Conservation (phyloP, 2,329 filamentous ascomycete species). For the Fusarium tanahbumbuense region DNA sequence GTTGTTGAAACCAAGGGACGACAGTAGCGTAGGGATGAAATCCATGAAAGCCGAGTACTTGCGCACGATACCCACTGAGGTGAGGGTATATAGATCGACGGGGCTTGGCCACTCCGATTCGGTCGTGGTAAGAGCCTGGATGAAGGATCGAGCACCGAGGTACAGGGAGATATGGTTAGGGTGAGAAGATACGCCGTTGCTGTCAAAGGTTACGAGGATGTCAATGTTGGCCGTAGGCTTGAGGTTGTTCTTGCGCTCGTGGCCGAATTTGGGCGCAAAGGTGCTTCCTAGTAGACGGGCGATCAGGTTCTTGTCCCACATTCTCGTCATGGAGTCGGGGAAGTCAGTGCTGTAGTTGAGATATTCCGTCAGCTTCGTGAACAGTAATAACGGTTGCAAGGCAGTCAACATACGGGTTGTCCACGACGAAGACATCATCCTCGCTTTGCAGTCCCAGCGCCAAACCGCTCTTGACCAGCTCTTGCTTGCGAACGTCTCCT, state of each 20-base stretch:
- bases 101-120: slow-evolving; percentile 75
- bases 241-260: slow-evolving; percentile 48
- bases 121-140: slow-evolving; percentile 73
- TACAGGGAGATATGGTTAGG: slow-evolving; percentile 94
- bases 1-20: slow-evolving; percentile 52
- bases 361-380: slow-evolving; percentile 5
- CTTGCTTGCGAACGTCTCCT: slow-evolving; percentile 82
- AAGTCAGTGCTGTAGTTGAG: slow-evolving; percentile 66
- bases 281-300: slow-evolving; percentile 75
- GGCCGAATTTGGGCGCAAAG: slow-evolving; percentile 75
- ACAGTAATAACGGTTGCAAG: not conserved
- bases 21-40: slow-evolving; percentile 73
- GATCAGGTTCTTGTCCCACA: slow-evolving; percentile 80
- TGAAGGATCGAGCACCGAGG: slow-evolving; percentile 80
- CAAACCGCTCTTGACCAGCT: slow-evolving; percentile 83
- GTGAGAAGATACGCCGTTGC: slow-evolving; percentile 83
- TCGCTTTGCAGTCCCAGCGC: slow-evolving; percentile 78
- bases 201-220: slow-evolving; percentile 90
- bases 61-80: slow-evolving; percentile 75
- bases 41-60: slow-evolving; percentile 89
- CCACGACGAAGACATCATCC: slow-evolving; percentile 87
- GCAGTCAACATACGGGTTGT: slow-evolving; percentile 70
- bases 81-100: slow-evolving; percentile 87
- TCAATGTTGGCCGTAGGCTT: slow-evolving; percentile 72
- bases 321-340: slow-evolving; percentile 86